Evolutionary conservation across 2,329 filamentous ascomycete species (phyloP).

Genomic region (Helotiales sp.): DNA sequence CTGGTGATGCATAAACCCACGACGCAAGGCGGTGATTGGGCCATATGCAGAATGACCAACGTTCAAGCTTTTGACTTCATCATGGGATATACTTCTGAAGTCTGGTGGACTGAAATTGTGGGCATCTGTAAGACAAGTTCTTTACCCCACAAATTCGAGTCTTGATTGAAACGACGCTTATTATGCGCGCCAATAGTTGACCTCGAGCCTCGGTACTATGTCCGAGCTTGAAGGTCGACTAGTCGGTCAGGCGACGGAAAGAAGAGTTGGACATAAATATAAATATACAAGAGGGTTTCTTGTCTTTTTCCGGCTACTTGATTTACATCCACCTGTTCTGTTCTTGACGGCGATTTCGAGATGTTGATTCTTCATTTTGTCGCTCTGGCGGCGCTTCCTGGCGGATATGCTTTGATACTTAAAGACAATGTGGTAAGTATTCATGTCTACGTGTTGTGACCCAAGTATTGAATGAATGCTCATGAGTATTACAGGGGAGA

Average conservation of each 20-base stretch:
- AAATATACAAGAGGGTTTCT: background rate
- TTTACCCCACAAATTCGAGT: background rate
- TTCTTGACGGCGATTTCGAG: background rate
- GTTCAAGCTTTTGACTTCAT: background rate
- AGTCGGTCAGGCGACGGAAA: background rate
- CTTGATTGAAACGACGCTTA: background rate
- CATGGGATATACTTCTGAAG: background rate
- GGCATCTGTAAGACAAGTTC: background rate
- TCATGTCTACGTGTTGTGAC: background rate
- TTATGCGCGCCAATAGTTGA: background rate
- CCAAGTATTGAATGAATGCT: background rate
- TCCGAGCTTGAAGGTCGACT: background rate
- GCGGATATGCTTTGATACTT: conserved; percentile 5
- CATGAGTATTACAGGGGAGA: conserved; percentile 25
- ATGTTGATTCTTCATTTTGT: background rate
- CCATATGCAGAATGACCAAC: background rate
- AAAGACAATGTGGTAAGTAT: conserved; percentile 16
- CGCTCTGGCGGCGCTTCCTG: conserved; percentile 10
- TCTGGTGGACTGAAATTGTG: too few species aligned
- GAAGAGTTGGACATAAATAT: background rate
- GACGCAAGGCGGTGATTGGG: background rate
- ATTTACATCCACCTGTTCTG: background rate
- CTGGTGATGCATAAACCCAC: background rate
- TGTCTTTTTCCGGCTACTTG: background rate
- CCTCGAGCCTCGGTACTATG: background rate